Base-by-base conservation (phyloP, 2,329 filamentous ascomycete genomes). In the Penicillium sp. region DNA sequence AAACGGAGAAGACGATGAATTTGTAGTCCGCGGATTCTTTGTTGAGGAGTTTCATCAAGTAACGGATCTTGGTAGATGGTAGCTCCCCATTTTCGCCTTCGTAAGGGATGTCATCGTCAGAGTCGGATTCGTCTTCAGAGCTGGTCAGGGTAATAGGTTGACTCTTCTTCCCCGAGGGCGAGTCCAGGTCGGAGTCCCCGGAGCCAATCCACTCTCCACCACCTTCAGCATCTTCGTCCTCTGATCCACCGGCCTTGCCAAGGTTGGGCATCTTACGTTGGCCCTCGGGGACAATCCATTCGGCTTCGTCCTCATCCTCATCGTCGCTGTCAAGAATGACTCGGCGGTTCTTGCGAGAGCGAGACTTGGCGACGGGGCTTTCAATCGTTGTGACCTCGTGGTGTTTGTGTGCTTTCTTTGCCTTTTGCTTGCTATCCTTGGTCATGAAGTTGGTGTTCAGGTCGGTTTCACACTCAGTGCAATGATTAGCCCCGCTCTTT, bases 1-100 rank as follows among this genome's bases (percentile, higher is more conserved):
- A 99, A 68, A 98, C 91, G 1, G 92, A 96, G 77, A 99, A 99
- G 62, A 99, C 92, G 68, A 99, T 99, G 71, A 96, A 96, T 72
- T 99, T 99, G 82, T 96, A 91, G 58, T 91, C 82, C 1, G 82
- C 79, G 0, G 87, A 87, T 74, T 99, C 95, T 45, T 85, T 85
- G 62, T 87, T 84, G 9, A 99, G 84, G 51, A 99, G 90, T 59
- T 86, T 82, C 69, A 96, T 84, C 21, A 98, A 83, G 66, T 95
- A 87, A 45, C 89, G 87, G 68, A 99, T 96, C 79, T 99, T 99
- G 66, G 95, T 93, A 0, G 95, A 99, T 2, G 75, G 71, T 14
- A 74, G 66, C 44, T 72, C 68, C 33, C 89, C 80, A 27, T 79
- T 78, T 7, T 72, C 67, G 39, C 66, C 68, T 33, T 69, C 64